Conservation (phyloP, 208 protist species). For the Zelonia costaricensis region DNA sequence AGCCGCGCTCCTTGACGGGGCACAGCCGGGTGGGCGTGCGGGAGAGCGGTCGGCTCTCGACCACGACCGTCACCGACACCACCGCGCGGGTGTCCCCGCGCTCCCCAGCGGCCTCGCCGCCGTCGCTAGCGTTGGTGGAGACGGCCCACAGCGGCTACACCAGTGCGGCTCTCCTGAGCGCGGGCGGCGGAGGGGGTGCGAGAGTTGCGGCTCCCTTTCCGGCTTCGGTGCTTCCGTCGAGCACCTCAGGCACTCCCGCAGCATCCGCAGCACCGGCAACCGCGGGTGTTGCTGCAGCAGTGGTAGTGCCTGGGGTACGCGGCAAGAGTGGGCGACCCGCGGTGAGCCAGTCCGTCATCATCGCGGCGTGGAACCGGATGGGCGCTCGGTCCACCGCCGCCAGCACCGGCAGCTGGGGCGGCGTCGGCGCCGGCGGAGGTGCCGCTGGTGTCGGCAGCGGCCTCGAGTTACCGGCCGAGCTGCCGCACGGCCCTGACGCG, state of each 20-base stretch:
- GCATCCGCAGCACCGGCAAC: no score
- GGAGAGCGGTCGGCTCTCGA: not conserved
- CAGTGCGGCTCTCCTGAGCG: no score
- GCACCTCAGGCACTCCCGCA: no score
- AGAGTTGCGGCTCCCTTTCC: not conserved
- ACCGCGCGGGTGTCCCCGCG: constrained; percentile 18
- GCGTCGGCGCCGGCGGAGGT: no score
- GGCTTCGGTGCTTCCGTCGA: no score
- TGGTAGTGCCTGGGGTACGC: no score
- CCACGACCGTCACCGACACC: constrained; percentile 26
- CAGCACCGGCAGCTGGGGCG: not conserved
- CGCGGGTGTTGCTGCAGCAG: no score
- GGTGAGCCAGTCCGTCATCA: constrained; percentile 24
- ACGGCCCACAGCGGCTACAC: not conserved
- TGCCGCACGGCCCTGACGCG: no score
- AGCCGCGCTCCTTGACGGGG: no score
- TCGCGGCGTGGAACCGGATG: constrained; percentile 31
- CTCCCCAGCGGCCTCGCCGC: not conserved
- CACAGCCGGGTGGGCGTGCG: not conserved
- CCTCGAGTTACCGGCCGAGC: no score
- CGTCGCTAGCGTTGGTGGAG: not conserved
- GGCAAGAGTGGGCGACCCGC: not conserved
- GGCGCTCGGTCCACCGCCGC: not conserved
- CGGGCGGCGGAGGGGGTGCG: no score
- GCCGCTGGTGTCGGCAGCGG: no score